Conservation (phyloP, 768 basidiomycete species). For the Boletus coccyginus region DNA sequence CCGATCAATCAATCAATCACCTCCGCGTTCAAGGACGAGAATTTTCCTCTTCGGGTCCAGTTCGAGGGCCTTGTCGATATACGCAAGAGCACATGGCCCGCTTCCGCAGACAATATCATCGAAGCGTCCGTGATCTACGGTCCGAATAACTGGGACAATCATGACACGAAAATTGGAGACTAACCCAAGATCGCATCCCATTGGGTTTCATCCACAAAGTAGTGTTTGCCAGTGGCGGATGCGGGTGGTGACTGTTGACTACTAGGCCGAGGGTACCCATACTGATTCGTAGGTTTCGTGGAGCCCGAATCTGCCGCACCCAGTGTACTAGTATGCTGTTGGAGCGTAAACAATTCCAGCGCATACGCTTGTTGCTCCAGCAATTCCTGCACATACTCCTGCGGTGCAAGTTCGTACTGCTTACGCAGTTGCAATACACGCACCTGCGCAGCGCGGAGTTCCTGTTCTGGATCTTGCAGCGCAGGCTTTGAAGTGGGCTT, state of each 20-base stretch:
- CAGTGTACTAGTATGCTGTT: too few relatives aligned
- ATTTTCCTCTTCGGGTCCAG: conserved; percentile 13
- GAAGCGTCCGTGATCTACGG: conserved; percentile 3
- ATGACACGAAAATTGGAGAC: background rate
- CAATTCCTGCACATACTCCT: too few relatives aligned
- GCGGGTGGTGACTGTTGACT: background rate
- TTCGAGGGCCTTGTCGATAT: conserved; percentile 15
- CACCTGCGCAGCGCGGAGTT: too few relatives aligned
- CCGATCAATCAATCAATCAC: background rate
- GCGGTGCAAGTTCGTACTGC: too few relatives aligned
- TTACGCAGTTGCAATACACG: too few relatives aligned
- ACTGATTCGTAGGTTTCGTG: background rate
- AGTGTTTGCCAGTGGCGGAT: conserved; percentile 1
- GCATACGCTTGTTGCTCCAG: too few relatives aligned
- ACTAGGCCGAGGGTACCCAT: conserved; percentile 4
- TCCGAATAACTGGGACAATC: background rate
- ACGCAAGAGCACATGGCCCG: conserved; percentile 17
- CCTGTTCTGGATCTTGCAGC: too few relatives aligned
- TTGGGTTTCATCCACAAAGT: conserved; percentile 2
- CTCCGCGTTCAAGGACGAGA: conserved; percentile 16
- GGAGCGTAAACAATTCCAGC: too few relatives aligned
- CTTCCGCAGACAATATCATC: conserved; percentile 12
- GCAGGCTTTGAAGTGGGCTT: too few relatives aligned
- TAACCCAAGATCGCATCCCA: conserved; percentile 5
- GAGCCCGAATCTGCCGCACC: too few relatives aligned